Evolutionary conservation across 441 rosid genomes (phyloP), one percentile per base, ranked within the genome.

Genomic region (Capsella rubella): DNA sequence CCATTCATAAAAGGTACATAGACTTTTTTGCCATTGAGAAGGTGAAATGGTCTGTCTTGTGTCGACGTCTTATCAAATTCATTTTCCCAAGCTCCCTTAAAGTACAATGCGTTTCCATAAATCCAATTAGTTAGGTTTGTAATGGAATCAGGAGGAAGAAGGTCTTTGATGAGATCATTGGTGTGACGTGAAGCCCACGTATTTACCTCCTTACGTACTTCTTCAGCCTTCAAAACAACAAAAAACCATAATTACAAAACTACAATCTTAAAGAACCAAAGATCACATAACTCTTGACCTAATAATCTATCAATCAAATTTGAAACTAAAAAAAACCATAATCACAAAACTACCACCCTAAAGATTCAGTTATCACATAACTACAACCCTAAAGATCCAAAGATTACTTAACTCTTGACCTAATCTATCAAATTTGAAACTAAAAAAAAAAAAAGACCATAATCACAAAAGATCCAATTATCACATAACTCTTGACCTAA

Each of bases 171-270:
- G 45, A 69, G 49, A 32, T 9, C 35, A 69, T 58, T 59, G 13
- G 66, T 69, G 14, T 32, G 55, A 4, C 32, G 7, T 57, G 0
- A 1, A 16, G 3, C 43, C 74, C 74, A 69, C 18, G 16, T 6
- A 46, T 69, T 58, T 6, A 69, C 34, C 57, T 69, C 66, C 9
- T 1, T 4, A 9, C 45, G 66, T 32, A 69, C 46, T 59, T 69
- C 10, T 59, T 69, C 50, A 3, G 28, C 74, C 74, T 49, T 32
- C 4, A n/a, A 5, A 45, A 45, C 6, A 14, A 43, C 6, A 43
- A 43, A 37, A 37, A 37, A 37, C 12, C 3, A 37, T 37, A 37
- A 37, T 37, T 3, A 40, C 5, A 12, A 40, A 40, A 40, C 2
- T 1, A n/a, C 4, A 61, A 13, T 1, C 28, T 6, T 40, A 35